Evolutionary conservation across 441 rosid genomes (phyloP).

Genomic region (Aleurites moluccanus): DNA sequence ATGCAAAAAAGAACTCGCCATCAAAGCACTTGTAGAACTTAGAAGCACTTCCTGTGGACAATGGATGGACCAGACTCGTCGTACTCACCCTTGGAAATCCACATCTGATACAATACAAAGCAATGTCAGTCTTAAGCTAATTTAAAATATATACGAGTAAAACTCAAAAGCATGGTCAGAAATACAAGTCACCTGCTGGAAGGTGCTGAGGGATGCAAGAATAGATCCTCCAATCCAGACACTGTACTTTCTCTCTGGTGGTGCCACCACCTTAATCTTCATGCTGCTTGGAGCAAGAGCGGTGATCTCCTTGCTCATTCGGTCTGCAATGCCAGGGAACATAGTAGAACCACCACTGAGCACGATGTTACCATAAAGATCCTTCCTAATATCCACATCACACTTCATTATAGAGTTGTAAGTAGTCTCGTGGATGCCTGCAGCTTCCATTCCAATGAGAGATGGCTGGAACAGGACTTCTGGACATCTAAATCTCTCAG

Average conservation of each 20-base stretch:
- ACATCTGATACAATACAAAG: constrained; percentile 41
- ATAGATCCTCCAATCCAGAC: too few relatives aligned
- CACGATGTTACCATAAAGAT: too few relatives aligned
- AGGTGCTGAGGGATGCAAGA: too few relatives aligned
- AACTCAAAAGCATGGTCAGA: not conserved
- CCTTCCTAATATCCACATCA: too few relatives aligned
- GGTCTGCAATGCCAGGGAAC: too few relatives aligned
- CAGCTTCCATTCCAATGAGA: constrained; percentile 84
- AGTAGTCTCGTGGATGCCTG: constrained; percentile 83
- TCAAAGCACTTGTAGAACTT: constrained; percentile 31
- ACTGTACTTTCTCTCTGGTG: too few relatives aligned
- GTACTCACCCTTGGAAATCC: constrained; percentile 67
- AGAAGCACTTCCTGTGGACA: too few relatives aligned
- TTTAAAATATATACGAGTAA: not conserved
- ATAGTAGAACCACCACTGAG: too few relatives aligned
- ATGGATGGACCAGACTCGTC: too few relatives aligned
- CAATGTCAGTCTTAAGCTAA: constrained; percentile 6
- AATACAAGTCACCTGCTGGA: constrained; percentile 39
- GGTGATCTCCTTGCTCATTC: too few relatives aligned
- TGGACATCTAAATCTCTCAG: constrained; percentile 87
- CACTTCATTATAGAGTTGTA: constrained; percentile 89
- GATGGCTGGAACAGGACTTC: constrained; percentile 90
- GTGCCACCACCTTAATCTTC: too few relatives aligned
- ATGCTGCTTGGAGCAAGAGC: too few relatives aligned
- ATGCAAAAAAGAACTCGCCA: constrained; percentile 44